These are phyloP conservation scores for Eucalyptus sp. DNA, from an alignment of 345 rosid species.

Conservation along the genomic window DNA sequence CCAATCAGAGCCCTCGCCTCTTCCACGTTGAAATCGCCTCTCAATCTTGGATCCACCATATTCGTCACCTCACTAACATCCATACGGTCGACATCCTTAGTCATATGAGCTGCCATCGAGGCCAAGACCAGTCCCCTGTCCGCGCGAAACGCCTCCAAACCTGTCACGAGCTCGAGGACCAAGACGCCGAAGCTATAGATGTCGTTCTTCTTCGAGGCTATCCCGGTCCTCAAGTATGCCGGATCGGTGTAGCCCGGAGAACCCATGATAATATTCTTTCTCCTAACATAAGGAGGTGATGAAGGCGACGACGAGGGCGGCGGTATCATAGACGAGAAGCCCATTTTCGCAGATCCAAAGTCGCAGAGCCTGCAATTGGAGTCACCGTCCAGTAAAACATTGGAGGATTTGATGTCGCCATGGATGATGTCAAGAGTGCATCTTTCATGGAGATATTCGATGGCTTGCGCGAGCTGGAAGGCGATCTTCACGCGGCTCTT, in stretches of 20 bases:
- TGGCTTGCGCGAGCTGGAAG: constrained; percentile 60
- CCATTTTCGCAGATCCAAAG: constrained; percentile 68
- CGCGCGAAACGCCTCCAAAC: constrained; percentile 39
- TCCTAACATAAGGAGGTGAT: background rate
- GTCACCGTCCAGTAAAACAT: constrained; percentile 50
- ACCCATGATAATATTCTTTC: constrained; percentile 50
- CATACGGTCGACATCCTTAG: background rate
- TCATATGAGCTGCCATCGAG: background rate
- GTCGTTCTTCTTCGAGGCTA: constrained; percentile 73
- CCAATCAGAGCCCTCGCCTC: constrained; percentile 13
- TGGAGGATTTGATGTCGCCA: constrained; percentile 78
- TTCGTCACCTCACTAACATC: background rate
- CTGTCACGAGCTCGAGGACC: constrained; percentile 59
- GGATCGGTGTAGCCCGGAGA: constrained; percentile 92
- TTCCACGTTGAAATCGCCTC: constrained; percentile 9
- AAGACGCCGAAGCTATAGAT: constrained; percentile 70
- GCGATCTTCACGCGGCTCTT: constrained; percentile 42
- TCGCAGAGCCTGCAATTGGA: constrained; percentile 73
- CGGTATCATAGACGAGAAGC: constrained; percentile 49
- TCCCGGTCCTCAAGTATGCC: constrained; percentile 61
- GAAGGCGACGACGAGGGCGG: background rate
- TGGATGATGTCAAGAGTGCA: constrained; percentile 67
- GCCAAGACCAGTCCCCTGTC: constrained; percentile 10
- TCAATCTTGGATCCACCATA: constrained; percentile 19
- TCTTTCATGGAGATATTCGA: constrained; percentile 64